Evolutionary conservation across 73 alveolate species (phyloP), one percentile per base, ranked within the genome.

Genomic region (Stentor coeruleus): DNA sequence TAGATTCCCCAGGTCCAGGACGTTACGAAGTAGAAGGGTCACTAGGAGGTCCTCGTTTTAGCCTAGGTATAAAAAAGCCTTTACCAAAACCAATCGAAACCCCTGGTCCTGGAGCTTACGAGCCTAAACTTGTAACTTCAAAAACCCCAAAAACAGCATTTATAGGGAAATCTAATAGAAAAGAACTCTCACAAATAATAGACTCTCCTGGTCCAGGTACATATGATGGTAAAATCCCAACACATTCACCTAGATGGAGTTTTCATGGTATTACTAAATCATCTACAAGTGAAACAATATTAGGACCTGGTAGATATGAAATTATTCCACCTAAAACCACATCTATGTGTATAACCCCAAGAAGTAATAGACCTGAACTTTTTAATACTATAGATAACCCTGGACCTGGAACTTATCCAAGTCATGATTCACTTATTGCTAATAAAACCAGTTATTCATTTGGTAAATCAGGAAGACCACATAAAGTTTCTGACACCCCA

Each of bases 121-220:
- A 66, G 1, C 79, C 79, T 66, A 40, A 66, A 66, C 1, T 20
- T 20, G 37, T 11, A 14, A 28, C 79, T 28, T 20, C n/a, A 33
- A 20, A 20, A 40, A 20, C 79, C 33, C 37, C 79, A 26, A 20
- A 66, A 11, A 49, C 6, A 6, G 28, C 66, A 49, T 66, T 31
- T 66, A 66, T 66, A 14, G 79, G 79, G n/a, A 0, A 31, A 40
- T 66, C 79, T 26, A 40, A 31, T 28, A 66, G 79, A 66, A 66
- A 31, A 1, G 79, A 66, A 11, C 37, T 66, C 2, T 20, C 79
- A 0, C 11, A 20, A 66, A 66, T 20, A 20, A 31, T 20, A 1
- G 79, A 66, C n/a, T 66, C 40, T 37, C 79, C 79, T 28, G 79
- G 79, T 14, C 79, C 79, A 20, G 79, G 79, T 14, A 31, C 79